Conservation (phyloP, 2,329 filamentous ascomycete species). For the Coniella lustricola region DNA sequence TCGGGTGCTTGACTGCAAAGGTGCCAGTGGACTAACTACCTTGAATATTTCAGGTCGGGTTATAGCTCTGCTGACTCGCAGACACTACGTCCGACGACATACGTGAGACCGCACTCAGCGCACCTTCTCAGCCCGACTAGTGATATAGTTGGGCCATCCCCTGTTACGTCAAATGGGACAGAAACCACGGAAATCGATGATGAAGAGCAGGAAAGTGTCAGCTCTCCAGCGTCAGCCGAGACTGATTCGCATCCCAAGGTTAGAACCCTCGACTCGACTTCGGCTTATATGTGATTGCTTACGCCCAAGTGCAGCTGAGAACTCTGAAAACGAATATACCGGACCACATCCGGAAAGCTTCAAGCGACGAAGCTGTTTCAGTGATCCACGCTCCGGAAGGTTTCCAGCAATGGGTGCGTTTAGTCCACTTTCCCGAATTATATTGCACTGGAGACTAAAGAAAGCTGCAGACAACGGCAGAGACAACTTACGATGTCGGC, state of each 20-base stretch:
- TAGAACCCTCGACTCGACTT: constrained; percentile 5
- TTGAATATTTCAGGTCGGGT: constrained; percentile 34
- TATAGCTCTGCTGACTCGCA: constrained; percentile 37
- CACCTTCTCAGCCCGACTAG: constrained; percentile 54
- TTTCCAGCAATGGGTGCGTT: constrained; percentile 69
- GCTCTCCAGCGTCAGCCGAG: constrained; percentile 24
- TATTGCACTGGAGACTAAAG: constrained; percentile 18
- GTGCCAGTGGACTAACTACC: neutral
- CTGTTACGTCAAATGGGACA: constrained; percentile 79
- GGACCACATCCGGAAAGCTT: constrained; percentile 48
- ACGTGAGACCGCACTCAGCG: constrained; percentile 40
- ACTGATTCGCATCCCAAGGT: constrained; percentile 32
- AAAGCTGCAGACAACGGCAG: constrained; percentile 31
- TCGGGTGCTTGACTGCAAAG: constrained; percentile 5
- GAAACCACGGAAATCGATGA: constrained; percentile 81
- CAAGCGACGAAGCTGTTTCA: constrained; percentile 73
- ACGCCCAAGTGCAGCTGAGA: constrained; percentile 32
- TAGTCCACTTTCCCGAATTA: neutral
- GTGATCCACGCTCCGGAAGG: constrained; percentile 86
- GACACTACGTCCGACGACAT: constrained; percentile 45
- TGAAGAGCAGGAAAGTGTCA: constrained; percentile 54
- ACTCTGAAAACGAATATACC: constrained; percentile 52
- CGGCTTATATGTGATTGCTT: constrained; percentile 19
- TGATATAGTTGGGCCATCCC: constrained; percentile 71
- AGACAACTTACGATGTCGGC: constrained; percentile 17